A percentile compares a stretch with the other conserved stretches of the same genome.
Evolutionary conservation across 1,139 yeast genomes (phyloP).

Genomic region (Hyphopichia khmerensis): DNA sequence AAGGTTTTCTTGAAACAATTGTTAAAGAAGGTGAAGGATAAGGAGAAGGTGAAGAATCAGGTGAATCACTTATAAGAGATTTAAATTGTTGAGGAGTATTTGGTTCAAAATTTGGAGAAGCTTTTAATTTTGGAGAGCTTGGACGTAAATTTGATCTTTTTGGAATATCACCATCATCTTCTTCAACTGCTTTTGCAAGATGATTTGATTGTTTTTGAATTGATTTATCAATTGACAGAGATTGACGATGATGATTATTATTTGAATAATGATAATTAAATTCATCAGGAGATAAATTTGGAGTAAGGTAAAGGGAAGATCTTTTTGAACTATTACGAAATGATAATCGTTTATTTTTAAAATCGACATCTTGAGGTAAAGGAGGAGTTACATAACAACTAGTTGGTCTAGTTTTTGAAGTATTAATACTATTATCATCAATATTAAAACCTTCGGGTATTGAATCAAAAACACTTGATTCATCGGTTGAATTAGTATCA

Average conservation of each 20-base stretch:
- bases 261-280: background rate
- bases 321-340: background rate
- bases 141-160: constrained; percentile 1
- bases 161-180: background rate
- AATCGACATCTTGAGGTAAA: constrained; percentile 3
- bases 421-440: background rate
- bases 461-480: constrained; percentile 11
- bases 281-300: background rate
- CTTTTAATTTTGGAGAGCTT: background rate
- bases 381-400: constrained; percentile 22
- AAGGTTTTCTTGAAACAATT: background rate
- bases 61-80: background rate
- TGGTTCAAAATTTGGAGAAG: background rate
- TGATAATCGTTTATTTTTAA: background rate
- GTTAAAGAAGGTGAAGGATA: background rate
- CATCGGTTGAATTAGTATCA: constrained; percentile 6
- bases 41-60: background rate
- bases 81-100: background rate
- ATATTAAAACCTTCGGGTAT: constrained; percentile 3
- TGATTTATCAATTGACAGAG: background rate
- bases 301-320: background rate
- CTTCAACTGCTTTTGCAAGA: constrained; percentile 3
- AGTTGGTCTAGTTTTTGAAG: constrained; percentile 12
- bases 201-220: background rate
- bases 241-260: background rate